Evolutionary conservation across 208 protist genomes (phyloP).

Genomic region (Crithidia sp.): DNA sequence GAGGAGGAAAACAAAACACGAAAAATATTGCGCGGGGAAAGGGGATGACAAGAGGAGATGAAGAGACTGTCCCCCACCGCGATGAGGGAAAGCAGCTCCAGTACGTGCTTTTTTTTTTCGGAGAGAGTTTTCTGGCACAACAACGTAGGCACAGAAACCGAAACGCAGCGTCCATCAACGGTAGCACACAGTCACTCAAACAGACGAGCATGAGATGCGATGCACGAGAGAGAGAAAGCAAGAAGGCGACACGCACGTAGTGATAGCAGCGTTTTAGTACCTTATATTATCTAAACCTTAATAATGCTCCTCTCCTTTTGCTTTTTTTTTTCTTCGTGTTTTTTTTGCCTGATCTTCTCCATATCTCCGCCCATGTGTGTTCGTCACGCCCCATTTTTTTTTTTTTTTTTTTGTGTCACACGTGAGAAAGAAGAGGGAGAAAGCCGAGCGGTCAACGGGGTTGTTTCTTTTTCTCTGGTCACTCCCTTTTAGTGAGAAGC

Average conservation of each 20-base stretch:
- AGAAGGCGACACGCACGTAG: not conserved
- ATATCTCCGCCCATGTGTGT: too few species aligned
- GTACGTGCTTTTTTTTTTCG: not conserved
- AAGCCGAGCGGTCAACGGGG: too few species aligned
- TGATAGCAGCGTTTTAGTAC: conserved; percentile 3
- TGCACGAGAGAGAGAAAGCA: too few species aligned
- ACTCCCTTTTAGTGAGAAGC: not conserved
- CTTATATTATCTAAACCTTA: too few species aligned
- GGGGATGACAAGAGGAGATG: too few species aligned
- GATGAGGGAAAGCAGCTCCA: conserved; percentile 2
- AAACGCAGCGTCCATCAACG: too few species aligned
- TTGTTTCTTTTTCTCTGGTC: conserved; percentile 1
- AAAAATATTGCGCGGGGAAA: too few species aligned
- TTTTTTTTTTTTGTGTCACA: not conserved
- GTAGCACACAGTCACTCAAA: conserved; percentile 13
- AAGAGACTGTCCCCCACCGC: too few species aligned
- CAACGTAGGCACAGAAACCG: conserved; percentile 8
- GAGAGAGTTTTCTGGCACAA: not conserved
- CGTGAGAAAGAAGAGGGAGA: not conserved
- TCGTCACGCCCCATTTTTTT: not conserved
- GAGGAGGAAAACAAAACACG: not conserved
- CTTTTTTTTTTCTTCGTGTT: too few species aligned
- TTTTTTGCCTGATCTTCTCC: too few species aligned
- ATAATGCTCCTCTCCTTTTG: too few species aligned
- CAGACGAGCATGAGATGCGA: not conserved